Evolutionary conservation across 163 green algal species (phyloP).

Genomic region (Chlamydomonas reinhardtii): DNA sequence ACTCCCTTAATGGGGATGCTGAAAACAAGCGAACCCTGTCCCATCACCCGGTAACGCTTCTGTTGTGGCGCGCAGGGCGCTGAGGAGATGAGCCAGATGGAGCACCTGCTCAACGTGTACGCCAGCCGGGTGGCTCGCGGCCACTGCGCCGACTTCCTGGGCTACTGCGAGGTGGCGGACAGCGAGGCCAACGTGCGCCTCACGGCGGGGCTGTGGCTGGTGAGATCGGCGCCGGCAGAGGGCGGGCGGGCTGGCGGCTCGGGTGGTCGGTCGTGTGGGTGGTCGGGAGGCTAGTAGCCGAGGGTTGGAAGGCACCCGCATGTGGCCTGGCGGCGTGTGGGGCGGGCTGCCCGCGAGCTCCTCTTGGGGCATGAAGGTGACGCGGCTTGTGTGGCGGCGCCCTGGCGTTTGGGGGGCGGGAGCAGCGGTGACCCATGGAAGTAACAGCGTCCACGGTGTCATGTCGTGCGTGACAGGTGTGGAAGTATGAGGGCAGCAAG

Average conservation of each 20-base stretch:
- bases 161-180: conserved; percentile 78
- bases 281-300: background rate
- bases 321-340: too few species aligned
- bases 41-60: too few species aligned
- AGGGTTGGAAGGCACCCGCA: too few species aligned
- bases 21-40: too few species aligned
- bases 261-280: background rate
- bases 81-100: conserved; percentile 85
- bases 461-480: conserved; percentile 77
- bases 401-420: too few species aligned
- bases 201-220: conserved; percentile 88
- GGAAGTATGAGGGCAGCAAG: conserved; percentile 88
- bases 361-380: background rate
- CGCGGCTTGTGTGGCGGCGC: too few species aligned
- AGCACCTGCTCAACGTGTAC: conserved; percentile 90
- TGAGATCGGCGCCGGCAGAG: conserved; percentile 51
- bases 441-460: too few species aligned
- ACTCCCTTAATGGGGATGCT: too few species aligned
- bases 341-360: background rate
- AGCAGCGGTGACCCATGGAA: background rate
- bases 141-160: conserved; percentile 85
- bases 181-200: conserved; percentile 69
- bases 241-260: background rate
- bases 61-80: conserved; percentile 77
- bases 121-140: conserved; percentile 72